Base-by-base conservation (phyloP, 345 rosid species). In the Arabidopsis arenosa region DNA sequence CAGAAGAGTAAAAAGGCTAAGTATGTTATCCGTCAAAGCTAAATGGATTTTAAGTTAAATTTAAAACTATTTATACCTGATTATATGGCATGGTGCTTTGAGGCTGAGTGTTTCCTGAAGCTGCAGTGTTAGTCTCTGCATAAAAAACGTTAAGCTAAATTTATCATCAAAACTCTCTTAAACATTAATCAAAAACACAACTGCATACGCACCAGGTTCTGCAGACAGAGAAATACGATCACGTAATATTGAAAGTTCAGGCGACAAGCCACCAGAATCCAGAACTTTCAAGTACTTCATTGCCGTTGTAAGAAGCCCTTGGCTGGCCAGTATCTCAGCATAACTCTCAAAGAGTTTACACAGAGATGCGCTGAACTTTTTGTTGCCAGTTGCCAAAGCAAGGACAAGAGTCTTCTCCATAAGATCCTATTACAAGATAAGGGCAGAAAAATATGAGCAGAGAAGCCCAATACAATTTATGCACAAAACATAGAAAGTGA, bases 381-480 rank as follows among this genome's bases (percentile, higher is more conserved):
- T 93, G 83, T 96, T 93, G 18, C 97, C 97, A 61, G 90, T 89
- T 68, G 98, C 99, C 86, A 96, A 84, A 71, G 95, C 95, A 82
- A 96, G 89, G 54, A 89, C 98, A 43, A 93, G 92, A 48, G 99
- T 96, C 86, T 96, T 96, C 84, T 96, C 99, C 99, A 93, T 96
- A 81, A 96, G 85, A 80, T 96, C 99, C 99, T 96, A 83, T 36
- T 41, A 75, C 58, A 80, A 70, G 69, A 67, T 26, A 76, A 78
- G 13, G 15, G 64, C 63, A 51, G 45, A 57, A 32, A n/a, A 55
- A 55, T 63, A 82, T 61, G 30, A 66, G 33, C 51, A 47, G 49
- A 52, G 26, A 76, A 74, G 56, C 72, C 13, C 65, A 61, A 23
- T 59, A 21, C 13, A 57, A 21, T 53, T 7, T 37, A 36, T 68